Conservation (phyloP, 495 filamentous ascomycete genomes). For the Hypoxylon lienhwacheense region DNA sequence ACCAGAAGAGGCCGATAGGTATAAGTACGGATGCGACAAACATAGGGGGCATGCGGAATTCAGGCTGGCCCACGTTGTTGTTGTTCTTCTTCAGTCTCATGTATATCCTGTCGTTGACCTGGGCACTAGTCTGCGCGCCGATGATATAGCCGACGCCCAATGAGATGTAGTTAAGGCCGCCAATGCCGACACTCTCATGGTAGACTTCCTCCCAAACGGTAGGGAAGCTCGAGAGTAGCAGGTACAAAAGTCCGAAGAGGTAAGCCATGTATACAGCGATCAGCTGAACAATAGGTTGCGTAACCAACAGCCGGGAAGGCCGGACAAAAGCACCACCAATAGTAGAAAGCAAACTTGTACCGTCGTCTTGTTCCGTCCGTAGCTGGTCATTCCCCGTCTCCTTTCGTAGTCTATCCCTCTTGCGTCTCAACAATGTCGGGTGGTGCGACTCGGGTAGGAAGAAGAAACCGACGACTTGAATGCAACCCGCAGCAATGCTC, state of each 20-base stretch:
- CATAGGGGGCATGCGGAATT: constrained; percentile 50
- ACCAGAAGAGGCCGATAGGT: constrained; percentile 48
- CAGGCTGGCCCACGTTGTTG: constrained; percentile 55
- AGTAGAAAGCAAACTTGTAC: constrained; percentile 43
- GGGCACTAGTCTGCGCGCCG: constrained; percentile 13
- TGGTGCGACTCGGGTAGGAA: constrained; percentile 68
- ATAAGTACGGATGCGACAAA: constrained; percentile 39
- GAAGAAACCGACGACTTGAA: constrained; percentile 64
- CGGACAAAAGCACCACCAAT: constrained; percentile 49
- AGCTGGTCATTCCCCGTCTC: constrained; percentile 61
- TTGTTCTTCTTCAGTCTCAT: constrained; percentile 45
- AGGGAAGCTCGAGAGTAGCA: constrained; percentile 53
- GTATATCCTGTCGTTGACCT: constrained; percentile 44
- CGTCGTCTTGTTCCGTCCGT: constrained; percentile 61
- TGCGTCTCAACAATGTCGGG: constrained; percentile 58
- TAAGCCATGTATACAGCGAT: constrained; percentile 33
- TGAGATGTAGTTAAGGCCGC: constrained; percentile 53
- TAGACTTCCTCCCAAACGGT: constrained; percentile 49
- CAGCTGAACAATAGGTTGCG: constrained; percentile 60
- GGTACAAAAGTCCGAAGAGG: constrained; percentile 41
- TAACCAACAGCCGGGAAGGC: constrained; percentile 56
- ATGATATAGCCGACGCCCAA: constrained; percentile 46
- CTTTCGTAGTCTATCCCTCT: constrained; percentile 58
- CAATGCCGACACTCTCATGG: constrained; percentile 48
- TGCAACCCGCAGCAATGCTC: constrained; percentile 57